These are phyloP conservation scores for Akanthomyces dipterigenus DNA, from an alignment of 2,329 filamentous ascomycete genomes.

Conservation along the genomic window DNA sequence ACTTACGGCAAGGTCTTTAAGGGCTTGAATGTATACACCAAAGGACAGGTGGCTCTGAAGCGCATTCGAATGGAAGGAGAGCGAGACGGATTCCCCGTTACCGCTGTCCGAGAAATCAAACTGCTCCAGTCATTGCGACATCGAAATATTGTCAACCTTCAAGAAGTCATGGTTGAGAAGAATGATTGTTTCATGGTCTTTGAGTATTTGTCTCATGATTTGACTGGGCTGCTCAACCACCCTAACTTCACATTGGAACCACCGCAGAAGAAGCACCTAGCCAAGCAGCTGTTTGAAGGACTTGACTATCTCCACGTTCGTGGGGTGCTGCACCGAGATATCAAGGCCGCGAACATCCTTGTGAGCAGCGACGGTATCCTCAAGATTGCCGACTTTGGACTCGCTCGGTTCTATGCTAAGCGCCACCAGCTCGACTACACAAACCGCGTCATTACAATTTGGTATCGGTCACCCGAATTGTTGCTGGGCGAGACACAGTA, in stretches of 20 bases:
- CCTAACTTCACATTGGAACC: constrained; percentile 80
- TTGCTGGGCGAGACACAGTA: constrained; percentile 86
- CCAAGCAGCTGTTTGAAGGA: constrained; percentile 87
- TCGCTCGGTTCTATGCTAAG: constrained; percentile 95
- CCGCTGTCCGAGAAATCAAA: constrained; percentile 86
- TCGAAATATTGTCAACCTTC: constrained; percentile 71
- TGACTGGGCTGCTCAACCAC: constrained; percentile 92
- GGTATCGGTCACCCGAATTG: constrained; percentile 91
- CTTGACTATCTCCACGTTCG: constrained; percentile 88
- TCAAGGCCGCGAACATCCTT: constrained; percentile 96
- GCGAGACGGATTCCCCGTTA: constrained; percentile 84
- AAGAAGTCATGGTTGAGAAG: constrained; percentile 95
- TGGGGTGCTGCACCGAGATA: constrained; percentile 93
- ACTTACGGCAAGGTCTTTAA: constrained; percentile 97
- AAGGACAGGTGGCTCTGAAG: constrained; percentile 76
- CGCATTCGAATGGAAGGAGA: constrained; percentile 92
- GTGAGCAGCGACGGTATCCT: constrained; percentile 83
- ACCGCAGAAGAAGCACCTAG: constrained; percentile 87
- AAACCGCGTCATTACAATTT: constrained; percentile 97
- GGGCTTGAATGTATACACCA: constrained; percentile 86
- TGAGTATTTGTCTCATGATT: constrained; percentile 92
- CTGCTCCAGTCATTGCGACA: constrained; percentile 81
- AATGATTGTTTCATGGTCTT: constrained; percentile 99
- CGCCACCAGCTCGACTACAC: constrained; percentile 90
- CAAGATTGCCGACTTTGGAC: constrained; percentile 92